These are phyloP conservation scores for Blakeslea trispora DNA, from an alignment of 371 early-diverging fungal species.

Conservation along the genomic window DNA sequence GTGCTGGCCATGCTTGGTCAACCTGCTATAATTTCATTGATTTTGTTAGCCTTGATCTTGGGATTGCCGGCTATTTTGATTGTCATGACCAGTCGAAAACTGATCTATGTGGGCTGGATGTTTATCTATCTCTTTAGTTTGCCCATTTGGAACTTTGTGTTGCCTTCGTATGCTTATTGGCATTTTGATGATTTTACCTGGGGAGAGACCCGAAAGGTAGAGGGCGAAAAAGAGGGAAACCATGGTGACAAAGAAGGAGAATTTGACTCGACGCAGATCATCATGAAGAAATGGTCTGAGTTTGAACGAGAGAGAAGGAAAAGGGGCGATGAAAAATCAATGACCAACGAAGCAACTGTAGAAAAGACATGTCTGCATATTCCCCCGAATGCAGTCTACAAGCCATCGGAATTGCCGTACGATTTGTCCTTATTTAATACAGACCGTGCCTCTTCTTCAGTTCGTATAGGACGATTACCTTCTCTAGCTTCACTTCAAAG, in stretches of 20 bases:
- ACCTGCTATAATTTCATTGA: slow-evolving; percentile 68
- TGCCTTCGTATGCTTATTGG: slow-evolving; percentile 98
- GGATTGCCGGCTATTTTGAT: slow-evolving; percentile 89
- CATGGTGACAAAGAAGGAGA: slow-evolving; percentile 76
- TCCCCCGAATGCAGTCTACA: no score
- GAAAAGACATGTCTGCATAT: no score
- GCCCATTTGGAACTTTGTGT: slow-evolving; percentile 97
- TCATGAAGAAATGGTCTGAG: slow-evolving; percentile 69
- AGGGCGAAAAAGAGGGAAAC: slow-evolving; percentile 62
- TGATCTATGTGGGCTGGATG: slow-evolving; percentile 97
- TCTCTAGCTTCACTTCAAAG: no score
- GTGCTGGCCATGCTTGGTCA: slow-evolving; percentile 53
- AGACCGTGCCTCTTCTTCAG: no score
- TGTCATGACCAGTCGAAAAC: slow-evolving; percentile 85
- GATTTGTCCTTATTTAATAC: no score
- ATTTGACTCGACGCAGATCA: slow-evolving; percentile 69
- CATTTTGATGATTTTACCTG: slow-evolving; percentile 99
- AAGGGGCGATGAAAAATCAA: no score
- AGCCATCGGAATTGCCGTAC: no score
- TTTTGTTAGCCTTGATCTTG: slow-evolving; percentile 72
- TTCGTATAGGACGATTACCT: no score
- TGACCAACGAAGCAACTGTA: slow-evolving; percentile 13
- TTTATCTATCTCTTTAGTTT: slow-evolving; percentile 87
- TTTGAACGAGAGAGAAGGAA: slow-evolving; percentile 57
- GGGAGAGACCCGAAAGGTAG: slow-evolving; percentile 94